phyloP scores from a whole-genome alignment of 352 stramenopile genomes.

The Globisporangium viniferum region DNA sequence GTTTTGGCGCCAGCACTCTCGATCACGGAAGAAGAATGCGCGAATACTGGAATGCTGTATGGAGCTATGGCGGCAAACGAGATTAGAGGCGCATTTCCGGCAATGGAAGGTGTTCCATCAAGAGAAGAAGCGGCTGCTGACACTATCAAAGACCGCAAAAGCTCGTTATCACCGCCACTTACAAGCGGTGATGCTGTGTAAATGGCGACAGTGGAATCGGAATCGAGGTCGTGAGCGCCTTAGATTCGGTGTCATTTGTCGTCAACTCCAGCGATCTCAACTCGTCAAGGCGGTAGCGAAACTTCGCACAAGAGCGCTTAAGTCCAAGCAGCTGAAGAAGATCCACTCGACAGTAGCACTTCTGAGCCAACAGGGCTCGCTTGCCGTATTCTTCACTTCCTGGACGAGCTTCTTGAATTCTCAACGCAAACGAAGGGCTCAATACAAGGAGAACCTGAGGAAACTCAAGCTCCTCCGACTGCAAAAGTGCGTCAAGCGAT shows the following conservation, averaged over 20 bases:
- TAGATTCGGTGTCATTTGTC: background rate
- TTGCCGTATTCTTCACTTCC: background rate
- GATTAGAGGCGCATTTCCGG: conserved; percentile 19
- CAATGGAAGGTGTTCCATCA: conserved; percentile 3
- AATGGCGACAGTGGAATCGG: conserved; percentile 3
- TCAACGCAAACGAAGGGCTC: background rate
- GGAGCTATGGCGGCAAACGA: conserved; percentile 19
- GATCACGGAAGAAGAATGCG: background rate
- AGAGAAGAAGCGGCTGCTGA: background rate
- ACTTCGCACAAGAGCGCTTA: background rate
- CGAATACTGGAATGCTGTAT: background rate
- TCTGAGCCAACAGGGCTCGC: background rate
- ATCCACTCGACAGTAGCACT: conserved; percentile 1
- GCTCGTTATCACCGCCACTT: background rate
- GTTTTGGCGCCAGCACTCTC: conserved; percentile 5
- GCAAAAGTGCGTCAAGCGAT: conserved; percentile 19
- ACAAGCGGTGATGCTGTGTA: background rate
- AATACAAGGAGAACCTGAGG: background rate
- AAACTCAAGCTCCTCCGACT: conserved; percentile 19
- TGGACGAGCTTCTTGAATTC: conserved; percentile 11
- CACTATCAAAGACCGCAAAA: background rate
- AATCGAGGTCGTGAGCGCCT: background rate
- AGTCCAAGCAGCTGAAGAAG: background rate
- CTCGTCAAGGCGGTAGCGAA: background rate
- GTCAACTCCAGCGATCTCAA: conserved; percentile 2